Conservation (phyloP, 176 grass and related monocot genomes). For the Zizania latifolia region DNA sequence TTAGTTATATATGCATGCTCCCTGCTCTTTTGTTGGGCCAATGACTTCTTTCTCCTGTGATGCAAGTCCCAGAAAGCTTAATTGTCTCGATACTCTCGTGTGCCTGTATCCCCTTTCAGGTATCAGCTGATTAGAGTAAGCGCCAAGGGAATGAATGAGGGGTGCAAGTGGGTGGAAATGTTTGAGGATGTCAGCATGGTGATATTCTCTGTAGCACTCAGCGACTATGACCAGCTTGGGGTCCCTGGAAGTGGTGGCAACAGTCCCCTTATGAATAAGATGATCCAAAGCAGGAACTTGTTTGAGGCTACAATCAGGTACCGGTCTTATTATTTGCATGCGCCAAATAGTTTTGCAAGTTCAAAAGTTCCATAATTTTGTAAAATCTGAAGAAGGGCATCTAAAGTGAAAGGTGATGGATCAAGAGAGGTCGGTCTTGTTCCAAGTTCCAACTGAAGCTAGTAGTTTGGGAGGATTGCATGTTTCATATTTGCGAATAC, state of each 20-base stretch:
- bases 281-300: conserved; percentile 84
- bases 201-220: conserved; percentile 77
- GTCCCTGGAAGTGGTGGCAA: conserved; percentile 25
- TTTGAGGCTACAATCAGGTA: conserved; percentile 90
- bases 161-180: conserved; percentile 99
- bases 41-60: neutral
- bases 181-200: conserved; percentile 90
- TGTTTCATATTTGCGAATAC: neutral
- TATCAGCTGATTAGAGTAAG: conserved; percentile 89
- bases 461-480: neutral
- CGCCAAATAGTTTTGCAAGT: neutral
- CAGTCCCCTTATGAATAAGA: conserved; percentile 63
- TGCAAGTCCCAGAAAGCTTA: neutral
- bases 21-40: neutral
- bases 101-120: conserved; percentile 31
- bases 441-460: no score
- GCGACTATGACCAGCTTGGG: conserved; percentile 70
- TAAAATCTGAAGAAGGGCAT: neutral
- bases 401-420: neutral
- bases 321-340: neutral
- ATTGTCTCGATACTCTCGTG: conserved; percentile 5
- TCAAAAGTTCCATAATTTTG: neutral
- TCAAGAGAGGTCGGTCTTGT: no score
- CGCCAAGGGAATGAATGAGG: conserved; percentile 73
- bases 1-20: neutral